Conservation (phyloP, 208 protist genomes). For the Wallacemonas sp. region DNA sequence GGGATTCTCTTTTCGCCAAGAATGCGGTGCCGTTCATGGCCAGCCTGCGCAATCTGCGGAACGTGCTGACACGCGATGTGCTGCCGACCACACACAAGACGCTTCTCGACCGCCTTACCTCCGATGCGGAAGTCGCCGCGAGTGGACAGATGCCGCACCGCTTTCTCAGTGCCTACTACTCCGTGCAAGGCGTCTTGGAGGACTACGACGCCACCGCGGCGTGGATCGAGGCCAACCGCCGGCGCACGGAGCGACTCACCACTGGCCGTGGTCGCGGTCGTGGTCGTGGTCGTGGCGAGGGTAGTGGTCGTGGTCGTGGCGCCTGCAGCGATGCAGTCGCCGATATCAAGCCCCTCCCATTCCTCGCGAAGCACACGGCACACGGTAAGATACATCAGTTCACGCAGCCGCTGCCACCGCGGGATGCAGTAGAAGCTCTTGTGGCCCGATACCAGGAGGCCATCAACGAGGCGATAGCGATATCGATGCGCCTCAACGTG, state of each 20-base stretch:
- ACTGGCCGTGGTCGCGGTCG: background rate
- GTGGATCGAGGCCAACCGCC: background rate
- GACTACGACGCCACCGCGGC: background rate
- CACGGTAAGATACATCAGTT: background rate
- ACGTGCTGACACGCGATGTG: conserved; percentile 85
- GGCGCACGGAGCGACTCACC: background rate
- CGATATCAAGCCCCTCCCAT: background rate
- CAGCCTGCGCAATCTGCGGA: conserved; percentile 94
- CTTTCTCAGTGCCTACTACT: conserved; percentile 93
- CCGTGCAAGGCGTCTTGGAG: conserved; percentile 39
- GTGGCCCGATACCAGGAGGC: conserved; percentile 53
- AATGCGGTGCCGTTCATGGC: conserved; percentile 94
- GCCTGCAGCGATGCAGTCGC: background rate
- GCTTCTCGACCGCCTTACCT: conserved; percentile 35
- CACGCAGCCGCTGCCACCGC: background rate
- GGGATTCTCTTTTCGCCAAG: conserved; percentile 87
- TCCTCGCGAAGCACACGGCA: background rate
- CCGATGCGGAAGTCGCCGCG: conserved; percentile 67
- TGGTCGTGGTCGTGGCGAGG: background rate
- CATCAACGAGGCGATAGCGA: conserved; percentile 70
- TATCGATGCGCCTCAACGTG: conserved; percentile 88
- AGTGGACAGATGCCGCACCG: conserved; percentile 91
- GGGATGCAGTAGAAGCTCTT: conserved; percentile 12
- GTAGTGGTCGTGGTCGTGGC: background rate
- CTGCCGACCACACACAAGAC: conserved; percentile 46